A percentile compares a stretch with the other conserved stretches of the same genome.
These are phyloP conservation scores for Dorcoceras hygrometricum DNA, from an alignment of 257 asterid species.

Conservation along the genomic window DNA sequence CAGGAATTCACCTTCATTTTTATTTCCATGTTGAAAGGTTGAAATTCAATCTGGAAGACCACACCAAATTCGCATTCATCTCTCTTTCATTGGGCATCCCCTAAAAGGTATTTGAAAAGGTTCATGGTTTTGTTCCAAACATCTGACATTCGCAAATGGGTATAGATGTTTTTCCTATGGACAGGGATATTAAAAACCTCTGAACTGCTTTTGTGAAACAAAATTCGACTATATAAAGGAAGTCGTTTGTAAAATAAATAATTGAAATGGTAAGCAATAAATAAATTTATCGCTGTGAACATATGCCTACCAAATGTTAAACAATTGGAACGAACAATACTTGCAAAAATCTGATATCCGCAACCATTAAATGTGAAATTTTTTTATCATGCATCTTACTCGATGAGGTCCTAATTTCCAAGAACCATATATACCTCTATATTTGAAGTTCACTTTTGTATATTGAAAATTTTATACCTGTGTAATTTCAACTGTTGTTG, in stretches of 20 bases:
- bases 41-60: slow-evolving; percentile 98
- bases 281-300: neutral
- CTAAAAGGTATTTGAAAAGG: slow-evolving; percentile 46
- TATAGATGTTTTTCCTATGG: slow-evolving; percentile 5
- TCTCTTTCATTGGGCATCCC: slow-evolving; percentile 83
- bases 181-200: neutral
- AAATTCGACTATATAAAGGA: neutral
- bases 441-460: neutral
- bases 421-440: slow-evolving; percentile 2
- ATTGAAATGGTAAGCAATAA: too few relatives aligned
- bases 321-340: neutral
- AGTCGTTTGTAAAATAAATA: neutral
- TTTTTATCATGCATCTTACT: slow-evolving; percentile 10
- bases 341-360: slow-evolving; percentile 12
- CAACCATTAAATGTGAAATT: slow-evolving; percentile 4
- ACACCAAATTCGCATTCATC: slow-evolving; percentile 96
- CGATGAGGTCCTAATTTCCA: neutral
- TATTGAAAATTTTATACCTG: neutral
- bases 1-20: neutral
- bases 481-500: slow-evolving; percentile 10
- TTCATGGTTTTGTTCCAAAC: slow-evolving; percentile 14
- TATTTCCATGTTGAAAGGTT: slow-evolving; percentile 44
- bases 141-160: slow-evolving; percentile 2
- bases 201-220: neutral
- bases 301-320: too few relatives aligned